phyloP scores from a whole-genome alignment of 2,329 filamentous ascomycete genomes.

The Leptographium radiaticola region DNA sequence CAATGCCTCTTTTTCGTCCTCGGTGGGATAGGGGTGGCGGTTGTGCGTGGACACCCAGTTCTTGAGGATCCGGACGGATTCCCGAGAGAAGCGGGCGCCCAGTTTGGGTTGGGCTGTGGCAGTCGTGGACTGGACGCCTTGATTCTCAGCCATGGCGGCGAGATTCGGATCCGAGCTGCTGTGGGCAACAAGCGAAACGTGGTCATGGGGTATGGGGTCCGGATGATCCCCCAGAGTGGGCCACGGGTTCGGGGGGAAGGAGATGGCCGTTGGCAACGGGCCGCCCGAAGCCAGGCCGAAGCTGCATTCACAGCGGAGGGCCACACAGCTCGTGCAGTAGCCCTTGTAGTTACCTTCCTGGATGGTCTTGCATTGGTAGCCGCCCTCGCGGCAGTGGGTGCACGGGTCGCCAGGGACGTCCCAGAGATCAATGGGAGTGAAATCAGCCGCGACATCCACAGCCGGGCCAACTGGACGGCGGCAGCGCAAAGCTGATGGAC shows the following conservation, averaged over 20 bases:
- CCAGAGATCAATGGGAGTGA: slow-evolving; percentile 17
- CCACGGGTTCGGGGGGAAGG: slow-evolving; percentile 33
- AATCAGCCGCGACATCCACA: slow-evolving; percentile 9
- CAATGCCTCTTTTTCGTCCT: slow-evolving; percentile 72
- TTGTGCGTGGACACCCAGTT: slow-evolving; percentile 72
- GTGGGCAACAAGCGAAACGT: background rate
- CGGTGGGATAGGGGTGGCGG: slow-evolving; percentile 76
- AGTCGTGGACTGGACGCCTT: slow-evolving; percentile 14
- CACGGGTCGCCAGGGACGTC: slow-evolving; percentile 36
- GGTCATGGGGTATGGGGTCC: slow-evolving; percentile 24
- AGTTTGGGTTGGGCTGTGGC: slow-evolving; percentile 39
- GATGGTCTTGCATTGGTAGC: slow-evolving; percentile 48
- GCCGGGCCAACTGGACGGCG: background rate
- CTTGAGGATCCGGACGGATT: slow-evolving; percentile 69
- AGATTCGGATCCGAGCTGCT: slow-evolving; percentile 1
- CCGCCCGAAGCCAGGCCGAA: slow-evolving; percentile 27
- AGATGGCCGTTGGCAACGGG: slow-evolving; percentile 20
- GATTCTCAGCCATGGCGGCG: background rate
- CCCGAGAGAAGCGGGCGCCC: slow-evolving; percentile 64
- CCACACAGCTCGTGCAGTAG: slow-evolving; percentile 50
- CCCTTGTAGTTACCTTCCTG: slow-evolving; percentile 45
- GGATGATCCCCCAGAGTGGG: slow-evolving; percentile 30
- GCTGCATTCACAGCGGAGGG: slow-evolving; percentile 44
- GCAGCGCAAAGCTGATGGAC: too few species aligned
- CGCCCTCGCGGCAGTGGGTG: slow-evolving; percentile 34